phyloP scores from a whole-genome alignment of 2,329 filamentous ascomycete genomes.

The Ceratocystis ficicola region DNA sequence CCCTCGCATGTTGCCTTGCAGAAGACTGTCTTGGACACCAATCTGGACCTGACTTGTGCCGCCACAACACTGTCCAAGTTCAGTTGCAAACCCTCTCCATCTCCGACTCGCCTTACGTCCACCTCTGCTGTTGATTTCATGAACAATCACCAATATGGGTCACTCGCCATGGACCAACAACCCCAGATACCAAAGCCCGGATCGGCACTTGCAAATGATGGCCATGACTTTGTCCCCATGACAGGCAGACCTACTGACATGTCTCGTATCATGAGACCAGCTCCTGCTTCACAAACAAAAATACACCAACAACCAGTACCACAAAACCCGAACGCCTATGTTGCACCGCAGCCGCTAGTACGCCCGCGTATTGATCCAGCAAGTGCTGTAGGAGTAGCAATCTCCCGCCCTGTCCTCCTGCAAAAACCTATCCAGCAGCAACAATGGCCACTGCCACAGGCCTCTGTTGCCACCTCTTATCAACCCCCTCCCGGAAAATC shows the following conservation, averaged over 20 bases:
- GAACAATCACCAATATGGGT: slow-evolving; percentile 21
- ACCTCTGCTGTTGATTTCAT: slow-evolving; percentile 13
- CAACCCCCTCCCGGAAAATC: slow-evolving; percentile 40
- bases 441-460: slow-evolving; percentile 30
- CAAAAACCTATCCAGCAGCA: slow-evolving; percentile 42
- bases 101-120: background rate
- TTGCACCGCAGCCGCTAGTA: slow-evolving; percentile 2
- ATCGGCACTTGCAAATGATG: slow-evolving; percentile 12
- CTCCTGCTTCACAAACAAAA: slow-evolving; percentile 23
- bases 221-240: background rate
- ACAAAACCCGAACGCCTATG: background rate
- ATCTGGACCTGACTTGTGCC: background rate
- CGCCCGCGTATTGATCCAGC: slow-evolving; percentile 25
- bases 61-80: background rate
- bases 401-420: slow-evolving; percentile 42
- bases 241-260: slow-evolving; percentile 3
- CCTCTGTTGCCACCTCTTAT: slow-evolving; percentile 33
- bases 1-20: slow-evolving; percentile 9
- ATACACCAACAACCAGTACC: background rate
- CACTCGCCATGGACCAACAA: slow-evolving; percentile 20
- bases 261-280: slow-evolving; percentile 19
- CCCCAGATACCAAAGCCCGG: slow-evolving; percentile 17
- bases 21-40: slow-evolving; percentile 14
- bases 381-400: slow-evolving; percentile 31
- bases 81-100: background rate